phyloP scores from a whole-genome alignment of 2,329 filamentous ascomycete species.

The Fusarium keratoplasticum region DNA sequence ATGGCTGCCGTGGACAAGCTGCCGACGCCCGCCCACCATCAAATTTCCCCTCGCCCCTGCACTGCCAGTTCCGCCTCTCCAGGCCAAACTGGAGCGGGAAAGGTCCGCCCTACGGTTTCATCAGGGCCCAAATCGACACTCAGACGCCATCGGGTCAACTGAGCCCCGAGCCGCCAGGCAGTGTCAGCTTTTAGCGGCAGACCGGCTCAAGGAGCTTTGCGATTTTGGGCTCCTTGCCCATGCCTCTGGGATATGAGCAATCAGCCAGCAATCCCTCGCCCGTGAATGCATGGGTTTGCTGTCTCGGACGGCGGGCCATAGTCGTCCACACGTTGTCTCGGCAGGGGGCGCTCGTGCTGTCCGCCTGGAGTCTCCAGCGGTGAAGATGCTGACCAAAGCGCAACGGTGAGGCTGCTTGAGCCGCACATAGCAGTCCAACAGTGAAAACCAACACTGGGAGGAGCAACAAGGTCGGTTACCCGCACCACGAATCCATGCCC shows the following conservation, averaged over 20 bases:
- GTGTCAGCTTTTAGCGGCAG: slow-evolving; percentile 31
- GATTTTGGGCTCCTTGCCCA: slow-evolving; percentile 4
- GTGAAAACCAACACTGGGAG: not conserved
- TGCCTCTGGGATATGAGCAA: slow-evolving; percentile 4
- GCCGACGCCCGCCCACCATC: not conserved
- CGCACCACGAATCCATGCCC: not conserved
- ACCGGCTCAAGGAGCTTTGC: slow-evolving; percentile 1
- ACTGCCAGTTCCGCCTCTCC: not conserved
- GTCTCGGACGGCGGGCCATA: slow-evolving; percentile 3
- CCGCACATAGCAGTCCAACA: not conserved
- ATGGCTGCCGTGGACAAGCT: not conserved
- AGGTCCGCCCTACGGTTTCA: not conserved
- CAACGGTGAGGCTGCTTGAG: slow-evolving; percentile 3
- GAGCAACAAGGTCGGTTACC: not conserved
- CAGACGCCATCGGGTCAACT: slow-evolving; percentile 13
- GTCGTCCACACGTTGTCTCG: not conserved
- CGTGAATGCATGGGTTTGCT: not conserved
- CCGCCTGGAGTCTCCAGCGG: slow-evolving; percentile 11
- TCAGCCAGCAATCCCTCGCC: not conserved
- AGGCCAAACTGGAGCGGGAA: not conserved
- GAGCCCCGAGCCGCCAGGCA: not conserved
- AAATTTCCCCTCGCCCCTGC: not conserved
- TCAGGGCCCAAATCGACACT: not conserved
- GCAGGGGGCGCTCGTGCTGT: slow-evolving; percentile 6
- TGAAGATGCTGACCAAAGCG: slow-evolving; percentile 14